Evolutionary conservation across 2,329 filamentous ascomycete genomes (phyloP).

Genomic region (Fusarium cicatricum): DNA sequence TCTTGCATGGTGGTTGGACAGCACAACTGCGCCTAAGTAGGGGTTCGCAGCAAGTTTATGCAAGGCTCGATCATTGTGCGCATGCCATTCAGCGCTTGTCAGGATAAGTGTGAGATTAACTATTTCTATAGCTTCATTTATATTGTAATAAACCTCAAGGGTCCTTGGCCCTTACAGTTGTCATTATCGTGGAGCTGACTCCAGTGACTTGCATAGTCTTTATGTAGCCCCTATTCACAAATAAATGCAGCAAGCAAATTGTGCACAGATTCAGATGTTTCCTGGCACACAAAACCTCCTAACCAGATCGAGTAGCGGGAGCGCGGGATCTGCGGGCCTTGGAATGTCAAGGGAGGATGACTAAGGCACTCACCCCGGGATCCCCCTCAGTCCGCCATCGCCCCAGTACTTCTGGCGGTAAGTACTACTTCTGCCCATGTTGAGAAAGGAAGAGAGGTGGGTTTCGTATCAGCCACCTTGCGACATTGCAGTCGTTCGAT

Average conservation of each 20-base stretch:
- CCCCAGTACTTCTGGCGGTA: slow-evolving; percentile 14
- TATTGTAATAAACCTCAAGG: not conserved
- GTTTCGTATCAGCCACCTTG: slow-evolving; percentile 25
- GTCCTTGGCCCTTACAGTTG: too few species aligned
- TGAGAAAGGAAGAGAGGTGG: too few species aligned
- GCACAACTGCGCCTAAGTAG: slow-evolving; percentile 23
- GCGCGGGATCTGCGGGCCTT: slow-evolving; percentile 23
- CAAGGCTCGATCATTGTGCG: slow-evolving; percentile 15
- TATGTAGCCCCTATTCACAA: too few species aligned
- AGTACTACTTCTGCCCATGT: too few species aligned
- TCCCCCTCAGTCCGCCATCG: slow-evolving; percentile 8
- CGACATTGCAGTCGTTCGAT: slow-evolving; percentile 29
- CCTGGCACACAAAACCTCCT: not conserved
- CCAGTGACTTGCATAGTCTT: too few species aligned
- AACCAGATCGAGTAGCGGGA: slow-evolving; percentile 9
- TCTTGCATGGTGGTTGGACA: slow-evolving; percentile 8
- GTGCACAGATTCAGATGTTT: slow-evolving; percentile 9
- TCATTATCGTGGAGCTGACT: too few species aligned
- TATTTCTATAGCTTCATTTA: not conserved
- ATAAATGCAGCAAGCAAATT: not conserved
- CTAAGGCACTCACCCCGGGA: slow-evolving; percentile 23
- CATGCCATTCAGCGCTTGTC: not conserved
- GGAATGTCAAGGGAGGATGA: slow-evolving; percentile 31
- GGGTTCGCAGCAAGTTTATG: slow-evolving; percentile 24
- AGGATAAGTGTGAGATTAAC: not conserved